These are phyloP conservation scores for Candida adriatica DNA, from an alignment of 805 yeast species.

Conservation along the genomic window DNA sequence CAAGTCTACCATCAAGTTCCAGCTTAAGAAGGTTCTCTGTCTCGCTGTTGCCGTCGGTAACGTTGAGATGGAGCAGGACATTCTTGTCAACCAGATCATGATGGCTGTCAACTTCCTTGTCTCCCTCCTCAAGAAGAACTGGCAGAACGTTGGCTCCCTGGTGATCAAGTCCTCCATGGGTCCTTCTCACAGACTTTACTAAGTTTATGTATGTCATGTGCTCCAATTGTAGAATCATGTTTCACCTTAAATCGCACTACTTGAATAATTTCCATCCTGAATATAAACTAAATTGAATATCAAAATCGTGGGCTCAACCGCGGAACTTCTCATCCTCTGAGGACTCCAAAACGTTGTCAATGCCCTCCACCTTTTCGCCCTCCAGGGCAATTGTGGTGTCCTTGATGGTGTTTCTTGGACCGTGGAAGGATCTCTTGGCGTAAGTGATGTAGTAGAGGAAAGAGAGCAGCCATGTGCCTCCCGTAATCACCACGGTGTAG, in stretches of 20 bases:
- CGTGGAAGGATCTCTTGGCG: constrained; percentile 49
- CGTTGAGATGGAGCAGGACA: constrained; percentile 99
- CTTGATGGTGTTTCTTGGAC: constrained; percentile 34
- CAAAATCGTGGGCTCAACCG: not conserved
- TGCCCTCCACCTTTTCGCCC: constrained; percentile 3
- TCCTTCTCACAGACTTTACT: constrained; percentile 99
- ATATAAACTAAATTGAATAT: too few relatives aligned
- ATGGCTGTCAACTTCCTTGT: constrained; percentile 99
- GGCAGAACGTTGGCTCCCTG: constrained; percentile 99
- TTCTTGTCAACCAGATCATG: constrained; percentile 94
- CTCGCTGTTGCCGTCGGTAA: constrained; percentile 99
- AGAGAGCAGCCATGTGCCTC: constrained; percentile 56
- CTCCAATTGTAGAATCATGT: too few relatives aligned
- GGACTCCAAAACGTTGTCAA: not conserved
- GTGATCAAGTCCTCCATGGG: constrained; percentile 99
- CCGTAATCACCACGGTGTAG: constrained; percentile 61
- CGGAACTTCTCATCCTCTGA: constrained; percentile 3
- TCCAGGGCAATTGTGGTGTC: not conserved
- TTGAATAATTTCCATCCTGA: too few relatives aligned
- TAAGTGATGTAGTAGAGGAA: constrained; percentile 42
- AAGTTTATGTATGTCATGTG: too few relatives aligned
- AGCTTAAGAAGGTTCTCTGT: constrained; percentile 99
- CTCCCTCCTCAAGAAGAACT: constrained; percentile 99
- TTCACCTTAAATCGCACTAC: too few relatives aligned
- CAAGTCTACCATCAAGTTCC: constrained; percentile 99